phyloP scores from a whole-genome alignment of 2,329 filamentous ascomycete genomes.

The Zymoseptoria ardabiliae region DNA sequence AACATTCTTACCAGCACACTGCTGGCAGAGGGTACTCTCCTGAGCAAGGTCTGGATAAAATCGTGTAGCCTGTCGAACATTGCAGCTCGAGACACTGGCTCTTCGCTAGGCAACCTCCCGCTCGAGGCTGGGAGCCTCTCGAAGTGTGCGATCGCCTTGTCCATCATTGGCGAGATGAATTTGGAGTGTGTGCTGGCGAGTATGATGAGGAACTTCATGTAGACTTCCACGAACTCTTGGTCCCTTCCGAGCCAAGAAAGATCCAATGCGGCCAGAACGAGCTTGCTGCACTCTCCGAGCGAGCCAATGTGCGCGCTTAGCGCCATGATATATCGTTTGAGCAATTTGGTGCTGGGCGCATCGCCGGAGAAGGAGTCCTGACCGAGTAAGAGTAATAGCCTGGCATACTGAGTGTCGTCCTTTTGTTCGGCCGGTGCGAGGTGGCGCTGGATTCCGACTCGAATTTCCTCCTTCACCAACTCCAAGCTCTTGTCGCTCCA shows the following conservation, averaged over 20 bases:
- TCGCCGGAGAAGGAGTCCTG: constrained; percentile 30
- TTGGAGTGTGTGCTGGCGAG: constrained; percentile 76
- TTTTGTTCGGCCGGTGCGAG: constrained; percentile 35
- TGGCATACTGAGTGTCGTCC: constrained; percentile 51
- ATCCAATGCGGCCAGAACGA: constrained; percentile 52
- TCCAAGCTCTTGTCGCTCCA: constrained; percentile 48
- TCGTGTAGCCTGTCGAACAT: constrained; percentile 70
- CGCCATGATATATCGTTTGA: constrained; percentile 54
- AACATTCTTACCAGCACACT: constrained; percentile 54
- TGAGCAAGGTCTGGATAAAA: constrained; percentile 66
- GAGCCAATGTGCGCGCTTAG: constrained; percentile 49
- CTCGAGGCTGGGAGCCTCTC: constrained; percentile 50
- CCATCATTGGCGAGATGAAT: constrained; percentile 66
- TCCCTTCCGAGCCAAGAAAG: constrained; percentile 57
- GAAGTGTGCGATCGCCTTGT: constrained; percentile 76
- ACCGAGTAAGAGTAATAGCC: constrained; percentile 32
- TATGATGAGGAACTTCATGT: constrained; percentile 49
- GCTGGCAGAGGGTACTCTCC: constrained; percentile 73
- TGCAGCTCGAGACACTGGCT: constrained; percentile 52
- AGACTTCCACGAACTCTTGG: constrained; percentile 51
- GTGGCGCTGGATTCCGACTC: constrained; percentile 39
- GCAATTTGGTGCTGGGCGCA: constrained; percentile 43
- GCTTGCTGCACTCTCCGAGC: constrained; percentile 49
- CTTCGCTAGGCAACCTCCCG: constrained; percentile 48
- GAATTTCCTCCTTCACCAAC: constrained; percentile 55